Conservation (phyloP, 1,284 basidiomycete species). For the Apiotrichum gracile region DNA sequence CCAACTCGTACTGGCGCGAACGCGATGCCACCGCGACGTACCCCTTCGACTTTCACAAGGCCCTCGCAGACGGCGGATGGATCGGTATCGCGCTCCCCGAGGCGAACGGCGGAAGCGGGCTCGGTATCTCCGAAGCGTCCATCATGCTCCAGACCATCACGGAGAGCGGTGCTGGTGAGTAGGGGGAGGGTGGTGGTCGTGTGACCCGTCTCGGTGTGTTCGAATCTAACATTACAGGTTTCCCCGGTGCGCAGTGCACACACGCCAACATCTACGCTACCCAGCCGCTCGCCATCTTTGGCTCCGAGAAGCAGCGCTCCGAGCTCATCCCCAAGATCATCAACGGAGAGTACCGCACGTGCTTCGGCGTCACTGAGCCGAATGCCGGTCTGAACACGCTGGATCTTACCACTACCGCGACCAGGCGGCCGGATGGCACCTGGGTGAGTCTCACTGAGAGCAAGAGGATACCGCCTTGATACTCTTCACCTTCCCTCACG, state of each 20-base stretch:
- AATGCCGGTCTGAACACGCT: conserved; percentile 21
- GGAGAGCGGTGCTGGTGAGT: conserved; percentile 12
- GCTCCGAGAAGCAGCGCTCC: conserved; percentile 15
- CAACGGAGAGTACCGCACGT: conserved; percentile 14
- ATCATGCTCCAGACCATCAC: conserved; percentile 21
- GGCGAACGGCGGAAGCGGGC: conserved; percentile 13
- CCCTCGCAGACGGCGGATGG: conserved; percentile 16
- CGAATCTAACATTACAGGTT: not conserved
- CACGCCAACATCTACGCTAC: conserved; percentile 21
- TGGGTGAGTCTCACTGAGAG: conserved; percentile 3
- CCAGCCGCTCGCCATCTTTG: conserved; percentile 19
- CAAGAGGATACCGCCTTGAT: not conserved
- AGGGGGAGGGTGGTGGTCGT: not conserved
- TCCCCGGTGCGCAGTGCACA: conserved; percentile 17
- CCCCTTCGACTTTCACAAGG: conserved; percentile 19
- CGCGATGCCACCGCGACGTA: conserved; percentile 9
- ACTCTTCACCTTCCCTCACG: not conserved
- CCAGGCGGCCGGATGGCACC: conserved; percentile 7
- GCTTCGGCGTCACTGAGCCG: conserved; percentile 18
- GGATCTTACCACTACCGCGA: conserved; percentile 18
- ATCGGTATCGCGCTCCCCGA: conserved; percentile 17
- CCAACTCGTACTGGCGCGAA: conserved; percentile 19
- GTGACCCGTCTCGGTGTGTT: not conserved
- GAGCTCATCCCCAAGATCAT: conserved; percentile 19
- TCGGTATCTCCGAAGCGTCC: conserved; percentile 13